Evolutionary conservation across 768 basidiomycete species (phyloP).

Genomic region (Gautieria morchelliformis): DNA sequence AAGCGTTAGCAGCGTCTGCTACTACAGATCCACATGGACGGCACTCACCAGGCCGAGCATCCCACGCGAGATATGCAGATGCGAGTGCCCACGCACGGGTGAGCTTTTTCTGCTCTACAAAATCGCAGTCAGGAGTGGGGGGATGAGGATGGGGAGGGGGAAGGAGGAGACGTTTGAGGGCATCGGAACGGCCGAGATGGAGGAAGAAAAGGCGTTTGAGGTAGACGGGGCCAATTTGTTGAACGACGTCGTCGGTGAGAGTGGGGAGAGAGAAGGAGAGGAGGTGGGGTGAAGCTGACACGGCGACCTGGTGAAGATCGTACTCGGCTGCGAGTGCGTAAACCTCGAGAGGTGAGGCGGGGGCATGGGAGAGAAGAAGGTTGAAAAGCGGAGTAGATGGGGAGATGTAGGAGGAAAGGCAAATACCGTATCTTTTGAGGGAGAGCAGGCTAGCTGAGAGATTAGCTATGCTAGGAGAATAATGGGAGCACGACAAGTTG

Average conservation of each 20-base stretch:
- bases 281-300: constrained; percentile 28
- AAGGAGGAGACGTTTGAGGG: constrained; percentile 24
- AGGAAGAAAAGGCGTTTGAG: constrained; percentile 32
- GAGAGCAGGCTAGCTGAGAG: constrained; percentile 47
- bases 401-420: constrained; percentile 16
- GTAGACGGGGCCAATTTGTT: constrained; percentile 32
- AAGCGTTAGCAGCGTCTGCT: not conserved
- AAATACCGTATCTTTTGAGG: constrained; percentile 52
- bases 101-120: constrained; percentile 25
- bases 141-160: constrained; percentile 19
- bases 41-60: constrained; percentile 25
- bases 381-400: constrained; percentile 22
- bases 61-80: constrained; percentile 28
- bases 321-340: constrained; percentile 33
- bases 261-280: constrained; percentile 24
- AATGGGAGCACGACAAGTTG: constrained; percentile 63
- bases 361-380: constrained; percentile 26
- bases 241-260: constrained; percentile 30
- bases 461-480: constrained; percentile 55
- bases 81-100: constrained; percentile 31
- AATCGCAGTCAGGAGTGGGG: constrained; percentile 19
- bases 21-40: not conserved
- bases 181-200: constrained; percentile 25
- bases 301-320: constrained; percentile 30
- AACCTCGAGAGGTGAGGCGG: constrained; percentile 27